Base-by-base conservation (phyloP, 1,284 basidiomycete species). In the Pyrrhoderma noxium region DNA sequence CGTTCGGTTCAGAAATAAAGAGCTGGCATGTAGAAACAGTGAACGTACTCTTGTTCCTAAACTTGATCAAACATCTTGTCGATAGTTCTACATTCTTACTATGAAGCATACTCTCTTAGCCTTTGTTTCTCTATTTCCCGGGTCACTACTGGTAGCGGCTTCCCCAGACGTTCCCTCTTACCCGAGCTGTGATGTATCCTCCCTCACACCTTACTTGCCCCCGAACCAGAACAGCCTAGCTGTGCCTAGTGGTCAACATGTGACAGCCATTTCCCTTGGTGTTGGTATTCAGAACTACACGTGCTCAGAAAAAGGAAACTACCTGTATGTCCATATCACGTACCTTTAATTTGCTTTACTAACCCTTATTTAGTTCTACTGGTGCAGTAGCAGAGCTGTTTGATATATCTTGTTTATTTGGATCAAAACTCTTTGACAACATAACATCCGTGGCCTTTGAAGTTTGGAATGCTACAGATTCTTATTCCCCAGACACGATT, bases 361-460 rank as follows among this genome's bases (percentile, higher is more conserved):
- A n/a, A n/a, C n/a, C n/a, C 37, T 54, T 14, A 50, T 3, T 18
- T 40, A 69, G 66, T 27, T 63, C 61, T 50, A 56, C 66, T 36
- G 79, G 79, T n/a, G 79, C 80, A 18, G 63, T 79, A 27, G 79
- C 77, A 1, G 70, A 75, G 54, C 62, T 85, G 3, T 76, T 79
- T 61, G 82, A 86, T 61, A 68, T 75, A 39, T 77, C 76, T 1
- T 83, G 82, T 67, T 57, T 77, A 37, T 68, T 68, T 56, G 65
- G 63, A 44, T 65, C 65, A 5, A 56, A 67, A n/a, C 51, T 62
- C 11, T 75, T 76, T 61, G 56, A 65, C 42, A 61, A 62, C 11
- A 62, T 77, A 42, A 68, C 74, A 42, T 68, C 73, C 54, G 57
- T 62, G 31, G 70, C 73, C 2, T 73, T 68, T 62, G 64, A 60